phyloP scores from a whole-genome alignment of 2,329 filamentous ascomycete genomes.

The Cercospora sojina region DNA sequence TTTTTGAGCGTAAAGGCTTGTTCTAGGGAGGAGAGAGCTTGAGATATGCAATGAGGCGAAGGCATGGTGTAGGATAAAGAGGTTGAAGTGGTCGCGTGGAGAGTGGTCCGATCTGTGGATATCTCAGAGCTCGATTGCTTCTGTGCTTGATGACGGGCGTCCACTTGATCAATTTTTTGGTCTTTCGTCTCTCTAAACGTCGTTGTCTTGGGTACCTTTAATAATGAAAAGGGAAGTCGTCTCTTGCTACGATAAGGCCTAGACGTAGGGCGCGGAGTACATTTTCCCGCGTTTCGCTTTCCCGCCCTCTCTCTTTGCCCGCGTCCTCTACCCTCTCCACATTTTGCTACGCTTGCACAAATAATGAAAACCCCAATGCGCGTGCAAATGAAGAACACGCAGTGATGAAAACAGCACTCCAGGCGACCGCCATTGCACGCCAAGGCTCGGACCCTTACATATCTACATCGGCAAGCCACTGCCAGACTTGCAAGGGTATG shows the following conservation, averaged over 20 bases:
- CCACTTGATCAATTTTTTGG: background rate
- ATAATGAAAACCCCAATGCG: no score
- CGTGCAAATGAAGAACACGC: no score
- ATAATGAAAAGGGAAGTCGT: background rate
- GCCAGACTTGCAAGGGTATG: background rate
- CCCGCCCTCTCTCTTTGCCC: no score
- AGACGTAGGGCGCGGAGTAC: background rate
- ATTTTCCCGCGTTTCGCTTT: no score
- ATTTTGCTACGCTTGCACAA: no score
- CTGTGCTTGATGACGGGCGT: background rate
- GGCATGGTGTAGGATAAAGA: background rate
- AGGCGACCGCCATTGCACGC: no score
- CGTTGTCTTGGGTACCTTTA: background rate
- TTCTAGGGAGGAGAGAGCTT: background rate
- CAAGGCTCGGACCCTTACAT: no score
- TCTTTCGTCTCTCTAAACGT: background rate
- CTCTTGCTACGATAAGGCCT: background rate
- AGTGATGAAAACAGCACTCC: no score
- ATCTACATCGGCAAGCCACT: no score
- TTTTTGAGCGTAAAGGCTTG: constrained; percentile 13
- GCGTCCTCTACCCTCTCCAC: no score
- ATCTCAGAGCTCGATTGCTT: background rate
- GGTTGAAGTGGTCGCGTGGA: background rate
- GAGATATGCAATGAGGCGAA: background rate
- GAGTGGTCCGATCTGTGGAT: background rate